A percentile compares a stretch with the other conserved stretches of the same genome.
phyloP scores from a whole-genome alignment of 768 basidiomycete species.

The Leccinum arenicola region DNA sequence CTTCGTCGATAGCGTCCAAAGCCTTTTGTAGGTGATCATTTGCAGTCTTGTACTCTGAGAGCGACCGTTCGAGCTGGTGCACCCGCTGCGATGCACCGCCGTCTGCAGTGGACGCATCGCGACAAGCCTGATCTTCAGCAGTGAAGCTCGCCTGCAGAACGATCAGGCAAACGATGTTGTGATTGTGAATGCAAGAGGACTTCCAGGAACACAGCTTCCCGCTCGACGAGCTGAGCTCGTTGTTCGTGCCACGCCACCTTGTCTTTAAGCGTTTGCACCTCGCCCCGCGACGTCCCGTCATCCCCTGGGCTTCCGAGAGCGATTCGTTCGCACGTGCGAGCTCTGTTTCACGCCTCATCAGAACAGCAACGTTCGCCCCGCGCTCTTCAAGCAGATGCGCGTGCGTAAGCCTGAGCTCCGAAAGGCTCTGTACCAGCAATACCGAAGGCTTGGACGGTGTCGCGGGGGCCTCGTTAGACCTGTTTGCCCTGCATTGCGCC shows the following conservation, averaged over 20 bases:
- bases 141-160: constrained; percentile 55
- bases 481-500: constrained; percentile 35
- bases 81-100: constrained; percentile 33
- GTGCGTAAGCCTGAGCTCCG: constrained; percentile 58
- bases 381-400: constrained; percentile 66
- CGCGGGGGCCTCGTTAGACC: constrained; percentile 28
- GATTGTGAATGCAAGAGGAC: constrained; percentile 47
- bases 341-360: constrained; percentile 55
- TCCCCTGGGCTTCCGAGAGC: constrained; percentile 36
- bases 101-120: constrained; percentile 25
- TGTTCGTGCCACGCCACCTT: constrained; percentile 37
- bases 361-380: constrained; percentile 51
- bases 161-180: neutral
- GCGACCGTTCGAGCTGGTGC: constrained; percentile 52
- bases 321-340: constrained; percentile 39
- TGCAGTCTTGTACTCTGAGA: constrained; percentile 53
- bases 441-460: constrained; percentile 48
- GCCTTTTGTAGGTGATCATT: constrained; percentile 46
- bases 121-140: constrained; percentile 48
- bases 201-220: constrained; percentile 62
- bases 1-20: constrained; percentile 44
- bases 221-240: constrained; percentile 43
- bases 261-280: constrained; percentile 39
- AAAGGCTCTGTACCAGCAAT: constrained; percentile 39
- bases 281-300: constrained; percentile 33